phyloP scores from a whole-genome alignment of 2,329 filamentous ascomycete species.

The Diplodia sapinea region DNA sequence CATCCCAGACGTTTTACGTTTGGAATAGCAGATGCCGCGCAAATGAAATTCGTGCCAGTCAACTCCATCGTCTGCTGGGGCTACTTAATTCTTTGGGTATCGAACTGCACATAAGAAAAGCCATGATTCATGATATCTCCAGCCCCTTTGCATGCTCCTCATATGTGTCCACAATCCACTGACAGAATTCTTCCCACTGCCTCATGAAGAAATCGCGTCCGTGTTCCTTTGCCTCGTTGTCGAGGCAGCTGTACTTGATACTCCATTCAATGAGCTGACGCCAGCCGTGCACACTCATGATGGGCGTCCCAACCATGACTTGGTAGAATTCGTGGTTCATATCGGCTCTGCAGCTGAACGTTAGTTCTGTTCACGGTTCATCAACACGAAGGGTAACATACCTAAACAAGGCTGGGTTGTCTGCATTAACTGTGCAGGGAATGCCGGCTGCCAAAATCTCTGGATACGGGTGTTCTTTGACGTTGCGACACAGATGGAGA shows the following conservation, averaged over 20 bases:
- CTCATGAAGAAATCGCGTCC: constrained; percentile 56
- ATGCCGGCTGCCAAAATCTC: constrained; percentile 72
- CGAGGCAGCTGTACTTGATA: constrained; percentile 53
- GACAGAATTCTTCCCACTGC: constrained; percentile 66
- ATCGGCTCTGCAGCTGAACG: constrained; percentile 60
- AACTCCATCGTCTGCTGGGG: no score
- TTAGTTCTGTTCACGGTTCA: background rate
- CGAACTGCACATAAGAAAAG: background rate
- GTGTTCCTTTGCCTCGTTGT: constrained; percentile 45
- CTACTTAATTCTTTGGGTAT: background rate
- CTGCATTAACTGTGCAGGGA: constrained; percentile 75
- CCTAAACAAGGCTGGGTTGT: constrained; percentile 76
- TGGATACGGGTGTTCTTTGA: constrained; percentile 71
- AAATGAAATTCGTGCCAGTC: no score
- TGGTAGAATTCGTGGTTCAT: constrained; percentile 81
- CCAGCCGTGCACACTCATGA: constrained; percentile 73
- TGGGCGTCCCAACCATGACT: constrained; percentile 69
- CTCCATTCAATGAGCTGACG: constrained; percentile 64
- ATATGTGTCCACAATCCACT: constrained; percentile 55
- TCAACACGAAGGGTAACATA: constrained; percentile 40
- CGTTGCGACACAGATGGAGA: constrained; percentile 69
- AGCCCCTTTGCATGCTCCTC: constrained; percentile 23
- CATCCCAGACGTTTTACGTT: no score
- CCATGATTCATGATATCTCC: constrained; percentile 14
- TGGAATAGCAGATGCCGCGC: no score